Conservation (phyloP, 495 filamentous ascomycete genomes). For the Talaromyces adpressus region DNA sequence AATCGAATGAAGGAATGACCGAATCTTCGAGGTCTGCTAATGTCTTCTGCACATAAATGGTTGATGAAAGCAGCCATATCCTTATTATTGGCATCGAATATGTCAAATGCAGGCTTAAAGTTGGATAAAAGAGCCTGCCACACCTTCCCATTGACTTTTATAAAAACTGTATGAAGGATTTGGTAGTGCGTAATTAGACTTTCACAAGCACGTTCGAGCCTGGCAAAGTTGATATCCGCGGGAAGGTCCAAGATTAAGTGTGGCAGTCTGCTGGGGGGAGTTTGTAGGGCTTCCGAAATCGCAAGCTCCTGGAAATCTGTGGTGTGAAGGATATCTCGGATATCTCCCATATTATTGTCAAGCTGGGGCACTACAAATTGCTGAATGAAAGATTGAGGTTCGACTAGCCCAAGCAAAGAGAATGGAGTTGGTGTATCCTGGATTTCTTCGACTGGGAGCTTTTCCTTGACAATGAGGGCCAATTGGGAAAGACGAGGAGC, state of each 20-base stretch:
- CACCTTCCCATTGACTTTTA: background rate
- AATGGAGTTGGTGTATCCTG: background rate
- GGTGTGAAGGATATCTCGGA: background rate
- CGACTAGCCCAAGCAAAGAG: background rate
- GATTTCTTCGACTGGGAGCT: background rate
- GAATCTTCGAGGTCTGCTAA: background rate
- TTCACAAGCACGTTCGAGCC: background rate
- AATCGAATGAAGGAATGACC: background rate
- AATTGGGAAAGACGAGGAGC: background rate
- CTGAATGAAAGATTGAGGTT: background rate
- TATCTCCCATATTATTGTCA: background rate
- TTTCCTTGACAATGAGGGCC: background rate
- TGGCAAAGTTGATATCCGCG: background rate
- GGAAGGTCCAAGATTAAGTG: background rate
- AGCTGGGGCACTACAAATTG: background rate
- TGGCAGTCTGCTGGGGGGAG: background rate
- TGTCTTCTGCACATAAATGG: background rate
- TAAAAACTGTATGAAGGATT: background rate
- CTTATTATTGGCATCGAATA: background rate
- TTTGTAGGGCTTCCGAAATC: background rate
- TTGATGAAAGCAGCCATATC: background rate
- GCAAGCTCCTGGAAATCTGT: background rate
- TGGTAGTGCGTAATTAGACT: background rate
- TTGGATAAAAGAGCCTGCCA: background rate
- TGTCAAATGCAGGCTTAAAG: background rate